Evolutionary conservation across 495 filamentous ascomycete genomes (phyloP).

Genomic region (Tuber brumale): DNA sequence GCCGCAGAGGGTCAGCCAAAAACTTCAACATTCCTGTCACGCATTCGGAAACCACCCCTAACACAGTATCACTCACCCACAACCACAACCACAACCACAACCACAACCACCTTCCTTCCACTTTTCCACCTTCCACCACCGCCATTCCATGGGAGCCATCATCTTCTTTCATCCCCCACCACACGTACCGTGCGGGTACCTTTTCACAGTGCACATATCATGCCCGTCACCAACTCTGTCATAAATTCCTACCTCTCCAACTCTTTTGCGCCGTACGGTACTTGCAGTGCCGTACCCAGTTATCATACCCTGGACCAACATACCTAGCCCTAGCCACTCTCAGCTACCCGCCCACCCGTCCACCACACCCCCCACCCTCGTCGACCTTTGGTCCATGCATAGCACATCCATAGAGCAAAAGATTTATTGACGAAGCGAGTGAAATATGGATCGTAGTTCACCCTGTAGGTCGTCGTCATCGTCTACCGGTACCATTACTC

Average conservation of each 20-base stretch:
- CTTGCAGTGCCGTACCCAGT: slow-evolving; percentile 1
- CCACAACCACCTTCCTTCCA: slow-evolving; percentile 4
- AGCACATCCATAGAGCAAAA: background rate
- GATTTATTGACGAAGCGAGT: background rate
- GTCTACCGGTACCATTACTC: background rate
- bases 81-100: background rate
- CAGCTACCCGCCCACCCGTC: slow-evolving; percentile 2
- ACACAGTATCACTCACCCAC: background rate
- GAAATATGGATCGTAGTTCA: background rate
- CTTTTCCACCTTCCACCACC: background rate
- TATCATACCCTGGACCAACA: background rate
- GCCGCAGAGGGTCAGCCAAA: slow-evolving; percentile 28
- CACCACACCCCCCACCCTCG: background rate
- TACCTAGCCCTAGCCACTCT: background rate
- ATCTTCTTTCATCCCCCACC: background rate
- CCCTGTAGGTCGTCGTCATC: background rate
- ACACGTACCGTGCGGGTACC: background rate
- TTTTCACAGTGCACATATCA: background rate
- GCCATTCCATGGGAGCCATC: background rate
- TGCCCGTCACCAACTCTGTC: background rate
- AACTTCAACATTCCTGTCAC: slow-evolving; percentile 37
- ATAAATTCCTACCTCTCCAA: background rate
- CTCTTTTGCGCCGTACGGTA: background rate
- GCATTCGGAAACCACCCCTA: slow-evolving; percentile 18
- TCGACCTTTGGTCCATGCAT: background rate